Base-by-base conservation (phyloP, 176 grass and related monocot species). In the Rhynchospora pubera region DNA sequence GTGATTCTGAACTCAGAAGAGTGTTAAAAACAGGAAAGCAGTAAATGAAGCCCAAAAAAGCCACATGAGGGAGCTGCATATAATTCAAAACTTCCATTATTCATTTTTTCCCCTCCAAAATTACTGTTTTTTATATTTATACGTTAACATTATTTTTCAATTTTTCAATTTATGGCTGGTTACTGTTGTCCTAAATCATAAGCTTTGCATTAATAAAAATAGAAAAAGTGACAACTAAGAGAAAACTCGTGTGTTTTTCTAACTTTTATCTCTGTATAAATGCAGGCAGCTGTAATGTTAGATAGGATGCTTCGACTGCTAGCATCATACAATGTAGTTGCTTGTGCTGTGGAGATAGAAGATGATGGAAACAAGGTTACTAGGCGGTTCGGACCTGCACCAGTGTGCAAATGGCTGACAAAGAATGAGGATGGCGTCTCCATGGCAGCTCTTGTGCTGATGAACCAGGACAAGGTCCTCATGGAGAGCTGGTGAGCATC, bases 381-480 rank as follows among this genome's bases (percentile, higher is more conserved):
- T 16, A 83, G 91, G 0, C 75, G 77, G 5, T 97, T 92, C 82
- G 57, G 80, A 11, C 77, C 85, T 0, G 81, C 80, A 6, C 94
- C 92, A 14, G 92, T 92, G 6, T 89, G 92, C 91, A 92, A 92
- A 79, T 97, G 89, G 88, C 88, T 97, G 30, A 94, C 94, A 6
- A 89, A 89, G 58, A 97, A 97, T 65, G 86, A 94, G 59, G 92
- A 94, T 59, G 94, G 92, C 50, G 91, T 92, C 47, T 97, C 94
- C 89, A 94, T 97, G 94, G 91, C 94, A 1, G 83, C 91, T n/a
- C 80, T 94, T 55, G 80, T 77, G 56, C 90, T 94, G 75, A 94
- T 97, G 91, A 92, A 92, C 90, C 94, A 94, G 85, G 94, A 97
- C 79, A 94, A 97, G 87, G 72, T 97, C 65, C 90, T 97, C 83